These are phyloP conservation scores for Bimuria novae-zelandiae DNA, from an alignment of 2,329 filamentous ascomycete species.

Conservation along the genomic window DNA sequence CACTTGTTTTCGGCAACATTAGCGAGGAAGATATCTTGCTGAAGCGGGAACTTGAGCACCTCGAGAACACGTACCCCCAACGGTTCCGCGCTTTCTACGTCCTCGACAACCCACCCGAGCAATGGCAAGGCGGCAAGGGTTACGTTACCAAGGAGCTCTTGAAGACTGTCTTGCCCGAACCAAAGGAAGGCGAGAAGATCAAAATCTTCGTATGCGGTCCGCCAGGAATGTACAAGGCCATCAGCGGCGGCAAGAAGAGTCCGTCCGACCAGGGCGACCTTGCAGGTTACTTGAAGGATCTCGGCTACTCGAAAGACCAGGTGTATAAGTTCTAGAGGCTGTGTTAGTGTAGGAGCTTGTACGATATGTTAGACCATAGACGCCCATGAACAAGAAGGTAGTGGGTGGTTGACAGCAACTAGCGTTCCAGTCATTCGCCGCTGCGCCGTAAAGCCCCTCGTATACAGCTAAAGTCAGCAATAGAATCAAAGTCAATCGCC, in stretches of 20 bases:
- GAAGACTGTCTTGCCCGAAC: constrained; percentile 92
- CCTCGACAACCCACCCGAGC: constrained; percentile 80
- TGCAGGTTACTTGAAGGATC: constrained; percentile 76
- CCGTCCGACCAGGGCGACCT: constrained; percentile 95
- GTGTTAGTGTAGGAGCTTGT: constrained; percentile 16
- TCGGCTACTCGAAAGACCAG: constrained; percentile 85
- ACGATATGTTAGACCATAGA: constrained; percentile 22
- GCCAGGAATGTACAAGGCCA: constrained; percentile 88
- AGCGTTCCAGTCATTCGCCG: background rate
- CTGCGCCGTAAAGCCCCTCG: no score
- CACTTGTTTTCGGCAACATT: constrained; percentile 90
- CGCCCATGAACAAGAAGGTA: background rate
- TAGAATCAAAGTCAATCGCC: no score
- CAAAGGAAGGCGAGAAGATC: constrained; percentile 81
- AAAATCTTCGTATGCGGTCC: constrained; percentile 98
- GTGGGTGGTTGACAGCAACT: background rate
- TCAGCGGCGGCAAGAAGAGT: constrained; percentile 87
- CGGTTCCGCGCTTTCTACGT: constrained; percentile 96
- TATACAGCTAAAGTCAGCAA: no score
- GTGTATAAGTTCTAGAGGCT: constrained; percentile 73
- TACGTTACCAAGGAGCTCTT: constrained; percentile 88
- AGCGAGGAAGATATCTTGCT: constrained; percentile 88
- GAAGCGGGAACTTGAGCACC: constrained; percentile 78
- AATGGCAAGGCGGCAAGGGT: constrained; percentile 77
- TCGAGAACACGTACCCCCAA: constrained; percentile 95